Conservation (phyloP, 2,329 filamentous ascomycete genomes). For the Penicillium sp. region DNA sequence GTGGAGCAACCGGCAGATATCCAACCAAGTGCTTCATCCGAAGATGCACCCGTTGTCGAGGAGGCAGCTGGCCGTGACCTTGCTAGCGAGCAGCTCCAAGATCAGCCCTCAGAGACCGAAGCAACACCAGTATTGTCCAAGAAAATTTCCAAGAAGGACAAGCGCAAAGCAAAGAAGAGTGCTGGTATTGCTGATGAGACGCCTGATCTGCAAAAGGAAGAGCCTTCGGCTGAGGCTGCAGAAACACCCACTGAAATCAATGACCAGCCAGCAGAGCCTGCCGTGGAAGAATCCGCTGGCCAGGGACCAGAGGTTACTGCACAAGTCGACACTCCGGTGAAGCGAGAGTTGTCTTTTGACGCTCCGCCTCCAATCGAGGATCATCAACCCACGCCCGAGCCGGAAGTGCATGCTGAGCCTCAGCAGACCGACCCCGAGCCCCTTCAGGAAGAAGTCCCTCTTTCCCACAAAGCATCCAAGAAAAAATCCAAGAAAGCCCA, state of each 20-base stretch:
- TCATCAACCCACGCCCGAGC: slow-evolving; percentile 6
- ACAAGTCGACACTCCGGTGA: not conserved
- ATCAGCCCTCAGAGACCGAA: slow-evolving; percentile 4
- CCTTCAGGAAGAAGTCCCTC: not conserved
- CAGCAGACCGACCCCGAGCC: slow-evolving; percentile 11
- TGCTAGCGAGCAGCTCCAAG: not conserved
- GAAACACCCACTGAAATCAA: not conserved
- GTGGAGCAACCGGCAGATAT: not conserved
- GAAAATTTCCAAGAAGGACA: slow-evolving; percentile 27
- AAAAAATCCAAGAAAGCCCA: slow-evolving; percentile 39
- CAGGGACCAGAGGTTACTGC: slow-evolving; percentile 1
- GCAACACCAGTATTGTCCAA: slow-evolving; percentile 8
- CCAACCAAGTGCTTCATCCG: not conserved
- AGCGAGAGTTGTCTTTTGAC: slow-evolving; percentile 1
- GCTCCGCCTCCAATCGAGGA: not conserved
- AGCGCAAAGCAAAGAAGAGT: slow-evolving; percentile 26
- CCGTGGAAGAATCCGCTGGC: not conserved
- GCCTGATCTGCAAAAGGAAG: not conserved
- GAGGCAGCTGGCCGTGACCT: slow-evolving; percentile 4
- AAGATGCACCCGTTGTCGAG: not conserved
- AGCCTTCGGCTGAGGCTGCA: not conserved
- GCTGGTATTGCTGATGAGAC: slow-evolving; percentile 2
- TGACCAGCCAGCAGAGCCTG: not conserved
- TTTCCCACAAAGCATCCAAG: slow-evolving; percentile 30
- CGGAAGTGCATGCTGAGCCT: not conserved